Conservation (phyloP, 139 green algal species). For the Tetradesmus obliquus region DNA sequence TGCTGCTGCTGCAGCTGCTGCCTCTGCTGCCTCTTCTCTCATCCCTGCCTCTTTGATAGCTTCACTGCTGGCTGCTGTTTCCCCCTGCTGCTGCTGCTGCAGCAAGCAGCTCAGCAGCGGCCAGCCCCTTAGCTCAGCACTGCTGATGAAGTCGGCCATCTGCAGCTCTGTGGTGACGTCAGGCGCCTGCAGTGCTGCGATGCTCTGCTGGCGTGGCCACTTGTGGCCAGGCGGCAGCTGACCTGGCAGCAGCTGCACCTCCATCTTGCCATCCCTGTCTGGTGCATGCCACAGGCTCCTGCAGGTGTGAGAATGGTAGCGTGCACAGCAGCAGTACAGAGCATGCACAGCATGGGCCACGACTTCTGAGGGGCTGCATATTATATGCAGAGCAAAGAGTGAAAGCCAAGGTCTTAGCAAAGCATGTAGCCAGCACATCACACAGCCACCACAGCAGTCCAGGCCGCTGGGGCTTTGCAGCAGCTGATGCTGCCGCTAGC, state of each 20-base stretch:
- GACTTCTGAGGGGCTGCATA: no score
- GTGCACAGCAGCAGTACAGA: not conserved
- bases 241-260: slow-evolving; percentile 68
- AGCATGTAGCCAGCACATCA: no score
- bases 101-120: not conserved
- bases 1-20: slow-evolving; percentile 1
- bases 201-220: slow-evolving; percentile 43
- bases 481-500: no score
- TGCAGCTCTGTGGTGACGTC: slow-evolving; percentile 75
- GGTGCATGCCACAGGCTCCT: slow-evolving; percentile 81
- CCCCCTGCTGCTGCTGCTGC: not conserved
- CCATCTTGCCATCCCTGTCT: slow-evolving; percentile 85
- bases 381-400: no score
- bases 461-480: no score
- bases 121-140: not conserved
- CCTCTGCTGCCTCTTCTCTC: not conserved
- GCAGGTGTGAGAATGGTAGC: slow-evolving; percentile 44
- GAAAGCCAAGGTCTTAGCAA: no score
- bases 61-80: not conserved
- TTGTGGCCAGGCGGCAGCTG: slow-evolving; percentile 3
- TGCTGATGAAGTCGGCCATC: not conserved
- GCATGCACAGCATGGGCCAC: not conserved
- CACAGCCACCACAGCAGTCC: no score
- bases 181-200: slow-evolving; percentile 75
- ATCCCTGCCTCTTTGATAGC: not conserved